Percentiles rank a stretch among this genome's conserved stretches.
Conservation (phyloP, 768 basidiomycete species). For the Termitomyces sp. region DNA sequence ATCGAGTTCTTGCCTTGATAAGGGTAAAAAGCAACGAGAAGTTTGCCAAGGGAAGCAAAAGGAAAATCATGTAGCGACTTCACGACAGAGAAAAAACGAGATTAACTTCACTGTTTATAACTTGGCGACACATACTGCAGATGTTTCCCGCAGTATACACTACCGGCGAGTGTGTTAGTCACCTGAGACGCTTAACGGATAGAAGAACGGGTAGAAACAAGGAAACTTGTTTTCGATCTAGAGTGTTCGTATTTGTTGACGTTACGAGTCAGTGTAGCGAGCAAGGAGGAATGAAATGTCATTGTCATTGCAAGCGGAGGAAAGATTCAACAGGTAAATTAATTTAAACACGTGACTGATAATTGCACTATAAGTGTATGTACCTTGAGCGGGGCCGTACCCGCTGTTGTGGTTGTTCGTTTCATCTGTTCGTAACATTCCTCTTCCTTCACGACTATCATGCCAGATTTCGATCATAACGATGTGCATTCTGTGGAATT, state of each 20-base stretch:
- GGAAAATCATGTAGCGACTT: no score
- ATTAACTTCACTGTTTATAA: neutral
- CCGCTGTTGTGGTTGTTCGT: neutral
- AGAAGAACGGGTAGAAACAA: neutral
- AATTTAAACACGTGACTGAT: neutral
- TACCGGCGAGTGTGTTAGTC: no score
- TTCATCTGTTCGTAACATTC: neutral
- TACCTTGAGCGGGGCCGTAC: neutral
- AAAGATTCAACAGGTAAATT: neutral
- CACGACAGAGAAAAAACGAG: neutral
- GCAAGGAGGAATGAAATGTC: neutral
- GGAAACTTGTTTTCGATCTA: neutral
- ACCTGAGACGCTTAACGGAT: neutral
- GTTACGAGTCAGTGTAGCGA: neutral
- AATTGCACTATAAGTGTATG: neutral
- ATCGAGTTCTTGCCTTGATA: no score
- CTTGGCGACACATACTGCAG: neutral
- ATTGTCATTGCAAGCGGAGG: no score
- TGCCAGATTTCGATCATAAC: slow-evolving; percentile 23
- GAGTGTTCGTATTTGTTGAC: neutral
- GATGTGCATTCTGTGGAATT: slow-evolving; percentile 31
- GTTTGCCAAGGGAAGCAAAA: neutral
- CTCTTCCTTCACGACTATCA: slow-evolving; percentile 14
- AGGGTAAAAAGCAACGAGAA: no score
- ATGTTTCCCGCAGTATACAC: neutral